A percentile compares a stretch with the other conserved stretches of the same genome.
These are phyloP conservation scores for Leccinum uliginosum DNA, from an alignment of 768 basidiomycete genomes.

Conservation along the genomic window DNA sequence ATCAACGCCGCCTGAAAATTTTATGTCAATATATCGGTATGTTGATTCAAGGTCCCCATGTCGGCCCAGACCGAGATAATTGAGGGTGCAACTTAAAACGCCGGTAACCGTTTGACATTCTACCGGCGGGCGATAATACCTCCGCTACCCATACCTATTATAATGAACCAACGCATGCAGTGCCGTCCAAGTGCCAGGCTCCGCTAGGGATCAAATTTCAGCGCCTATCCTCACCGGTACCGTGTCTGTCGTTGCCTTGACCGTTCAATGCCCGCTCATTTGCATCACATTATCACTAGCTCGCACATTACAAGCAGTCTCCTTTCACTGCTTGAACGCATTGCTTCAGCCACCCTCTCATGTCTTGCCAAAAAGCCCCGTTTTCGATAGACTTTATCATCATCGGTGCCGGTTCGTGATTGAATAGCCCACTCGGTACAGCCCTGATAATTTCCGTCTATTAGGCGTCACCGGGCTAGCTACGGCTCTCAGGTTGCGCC, in stretches of 20 bases:
- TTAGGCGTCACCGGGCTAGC: conserved; percentile 52
- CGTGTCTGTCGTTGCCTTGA: not conserved
- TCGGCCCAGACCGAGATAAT: not conserved
- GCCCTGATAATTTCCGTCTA: not conserved
- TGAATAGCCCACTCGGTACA: not conserved
- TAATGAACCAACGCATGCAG: conserved; percentile 1
- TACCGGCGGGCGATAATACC: not conserved
- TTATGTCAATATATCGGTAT: not conserved
- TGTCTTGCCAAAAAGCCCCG: conserved; percentile 22
- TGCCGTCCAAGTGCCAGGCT: conserved; percentile 12
- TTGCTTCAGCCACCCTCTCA: not conserved
- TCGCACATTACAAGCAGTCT: not conserved
- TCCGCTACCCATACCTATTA: conserved; percentile 10
- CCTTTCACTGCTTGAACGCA: not conserved
- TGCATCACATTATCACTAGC: not conserved
- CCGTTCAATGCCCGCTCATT: conserved; percentile 20
- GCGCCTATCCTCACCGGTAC: not conserved
- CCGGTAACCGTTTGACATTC: conserved; percentile 1
- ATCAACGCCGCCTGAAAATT: not conserved
- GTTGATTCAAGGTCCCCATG: not conserved
- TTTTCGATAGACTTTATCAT: conserved; percentile 30
- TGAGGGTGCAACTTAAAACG: conserved; percentile 6
- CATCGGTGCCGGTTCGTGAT: conserved; percentile 26
- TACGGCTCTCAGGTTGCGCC: conserved; percentile 51
- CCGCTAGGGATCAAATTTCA: conserved; percentile 13